Percentiles rank a stretch among this genome's conserved stretches.
Conservation (phyloP, 768 basidiomycete genomes). For the Cytidiella melzeri region DNA sequence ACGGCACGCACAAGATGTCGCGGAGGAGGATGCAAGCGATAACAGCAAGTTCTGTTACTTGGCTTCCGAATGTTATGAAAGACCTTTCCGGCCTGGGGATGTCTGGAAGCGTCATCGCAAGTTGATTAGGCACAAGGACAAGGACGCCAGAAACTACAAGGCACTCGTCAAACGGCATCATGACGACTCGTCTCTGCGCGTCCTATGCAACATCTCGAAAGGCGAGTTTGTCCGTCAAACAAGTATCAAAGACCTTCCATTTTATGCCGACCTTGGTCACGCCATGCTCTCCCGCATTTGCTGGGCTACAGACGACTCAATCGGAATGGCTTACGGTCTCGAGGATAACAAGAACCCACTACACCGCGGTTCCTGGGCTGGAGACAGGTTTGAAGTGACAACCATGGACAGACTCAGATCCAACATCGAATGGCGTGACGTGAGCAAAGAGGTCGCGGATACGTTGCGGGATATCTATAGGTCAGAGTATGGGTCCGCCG, state of each 20-base stretch:
- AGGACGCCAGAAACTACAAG: neutral
- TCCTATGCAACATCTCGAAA: conserved; percentile 7
- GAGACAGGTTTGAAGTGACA: conserved; percentile 3
- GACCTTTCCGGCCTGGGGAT: neutral
- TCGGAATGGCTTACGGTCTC: neutral
- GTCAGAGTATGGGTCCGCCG: neutral
- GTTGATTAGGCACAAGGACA: neutral
- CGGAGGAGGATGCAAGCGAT: too few relatives aligned
- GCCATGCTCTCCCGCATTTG: conserved; percentile 5
- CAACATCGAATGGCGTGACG: conserved; percentile 1
- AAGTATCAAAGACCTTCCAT: neutral
- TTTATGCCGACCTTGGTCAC: neutral
- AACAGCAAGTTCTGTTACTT: neutral
- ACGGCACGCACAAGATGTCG: neutral
- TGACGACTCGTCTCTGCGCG: neutral
- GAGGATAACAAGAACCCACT: neutral
- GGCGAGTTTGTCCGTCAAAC: conserved; percentile 2
- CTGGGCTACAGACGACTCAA: neutral
- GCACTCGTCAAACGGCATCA: neutral
- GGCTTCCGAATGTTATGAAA: neutral
- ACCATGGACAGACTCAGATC: neutral
- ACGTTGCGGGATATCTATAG: neutral
- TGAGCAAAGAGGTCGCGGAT: neutral
- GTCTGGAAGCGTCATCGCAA: neutral
- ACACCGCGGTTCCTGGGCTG: conserved; percentile 4